A percentile compares a stretch with the other conserved stretches of the same genome.
Evolutionary conservation across 2,329 filamentous ascomycete species (phyloP).

Genomic region (Xylariaceae sp.): DNA sequence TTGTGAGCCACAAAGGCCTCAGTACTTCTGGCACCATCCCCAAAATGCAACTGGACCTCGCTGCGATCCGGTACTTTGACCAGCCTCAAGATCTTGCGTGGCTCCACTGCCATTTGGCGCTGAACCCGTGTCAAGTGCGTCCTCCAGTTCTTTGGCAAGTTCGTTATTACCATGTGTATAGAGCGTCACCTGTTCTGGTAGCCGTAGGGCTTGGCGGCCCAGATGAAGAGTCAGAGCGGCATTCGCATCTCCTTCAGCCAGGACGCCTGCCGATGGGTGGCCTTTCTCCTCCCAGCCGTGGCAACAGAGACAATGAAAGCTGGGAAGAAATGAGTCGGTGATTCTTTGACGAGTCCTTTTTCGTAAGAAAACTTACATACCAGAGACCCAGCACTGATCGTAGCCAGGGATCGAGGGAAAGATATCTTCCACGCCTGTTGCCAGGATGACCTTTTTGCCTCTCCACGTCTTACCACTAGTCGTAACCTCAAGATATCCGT

Average conservation of each 20-base stretch:
- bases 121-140: background rate
- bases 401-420: constrained; percentile 22
- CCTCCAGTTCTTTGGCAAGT: constrained; percentile 25
- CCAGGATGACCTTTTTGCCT: constrained; percentile 16
- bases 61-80: background rate
- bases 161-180: constrained; percentile 42
- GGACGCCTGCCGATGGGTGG: background rate
- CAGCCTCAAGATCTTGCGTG: background rate
- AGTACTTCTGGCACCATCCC: background rate
- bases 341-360: too few relatives aligned
- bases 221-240: background rate
- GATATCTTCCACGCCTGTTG: constrained; percentile 18
- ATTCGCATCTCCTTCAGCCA: constrained; percentile 2
- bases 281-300: constrained; percentile 1
- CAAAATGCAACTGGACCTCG: background rate
- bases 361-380: constrained; percentile 17
- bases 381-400: constrained; percentile 18
- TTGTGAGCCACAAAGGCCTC: constrained; percentile 20
- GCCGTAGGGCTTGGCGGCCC: constrained; percentile 43
- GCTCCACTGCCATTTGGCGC: constrained; percentile 1
- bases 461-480: constrained; percentile 4
- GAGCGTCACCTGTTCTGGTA: constrained; percentile 40
- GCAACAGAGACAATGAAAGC: constrained; percentile 2
- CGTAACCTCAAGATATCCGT: constrained; percentile 10
- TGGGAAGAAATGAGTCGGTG: background rate